Base-by-base conservation (phyloP, 2,329 filamentous ascomycete genomes). In the Domatiomyces globalis region DNA sequence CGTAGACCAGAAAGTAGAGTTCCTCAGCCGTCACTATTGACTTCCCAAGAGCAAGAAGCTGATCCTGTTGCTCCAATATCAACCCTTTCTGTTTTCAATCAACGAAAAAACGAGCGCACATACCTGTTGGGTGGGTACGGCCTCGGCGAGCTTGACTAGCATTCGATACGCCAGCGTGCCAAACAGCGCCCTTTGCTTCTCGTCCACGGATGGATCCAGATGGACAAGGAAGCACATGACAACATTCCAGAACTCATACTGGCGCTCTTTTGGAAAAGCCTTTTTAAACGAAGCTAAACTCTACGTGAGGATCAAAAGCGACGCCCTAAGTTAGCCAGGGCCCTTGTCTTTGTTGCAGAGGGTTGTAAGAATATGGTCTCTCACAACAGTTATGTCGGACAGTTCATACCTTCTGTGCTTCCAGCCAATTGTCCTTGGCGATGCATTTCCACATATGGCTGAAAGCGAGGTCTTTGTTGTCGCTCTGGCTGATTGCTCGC, bases 121-220 rank as follows among this genome's bases (percentile, higher is more conserved):
- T 68, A 73, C 71, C 56, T 68, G 65, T 56, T 70, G 65, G 25
- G 60, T 57, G n/a, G 70, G 68, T 44, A 71, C 69, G 33, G 64
- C 67, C 5, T 67, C 65, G 10, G 68, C 71, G 43, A 72, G 69
- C 54, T 73, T 74, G 6, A 68, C 68, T 15, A 71, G 64, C 68
- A 73, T 72, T 39, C 71, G 69, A 57, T 72, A 74, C 27, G 71
- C 72, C 49, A 75, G 61, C n/a, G 68, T 71, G n/a, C 70, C 70
- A 56, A 73, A 73, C 7, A 74, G 62, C 51, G 68, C 70, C 48
- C 66, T 63, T 19, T 73, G 70, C 27, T 63, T 61, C 10, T 71
- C 69, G 5, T 67, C 67, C 50, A 64, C 66, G 17, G 57, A 51
- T 8, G 60, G 45, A 51, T 70, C 65, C 22, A 62, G 56, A 15